phyloP scores from a whole-genome alignment of 495 filamentous ascomycete genomes.

The Thozetella sp. region DNA sequence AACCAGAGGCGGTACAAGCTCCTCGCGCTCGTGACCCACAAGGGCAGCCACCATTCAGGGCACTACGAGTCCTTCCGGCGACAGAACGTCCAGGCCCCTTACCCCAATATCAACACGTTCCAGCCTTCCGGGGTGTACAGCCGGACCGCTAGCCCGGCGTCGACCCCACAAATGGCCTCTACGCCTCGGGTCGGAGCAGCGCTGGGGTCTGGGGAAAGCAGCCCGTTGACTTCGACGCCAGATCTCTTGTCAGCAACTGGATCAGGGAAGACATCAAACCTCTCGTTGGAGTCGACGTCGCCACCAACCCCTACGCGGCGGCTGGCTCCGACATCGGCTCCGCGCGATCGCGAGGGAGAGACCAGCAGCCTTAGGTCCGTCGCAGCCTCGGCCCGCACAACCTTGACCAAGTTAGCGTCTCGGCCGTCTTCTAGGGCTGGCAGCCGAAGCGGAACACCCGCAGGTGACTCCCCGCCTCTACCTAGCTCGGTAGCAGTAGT shows the following conservation, averaged over 20 bases:
- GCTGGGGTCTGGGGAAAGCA: slow-evolving; percentile 26
- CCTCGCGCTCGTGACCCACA: slow-evolving; percentile 87
- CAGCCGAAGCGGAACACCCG: slow-evolving; percentile 9
- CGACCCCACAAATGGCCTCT: slow-evolving; percentile 37
- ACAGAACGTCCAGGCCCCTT: slow-evolving; percentile 73
- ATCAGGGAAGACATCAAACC: slow-evolving; percentile 21
- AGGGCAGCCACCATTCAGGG: slow-evolving; percentile 92
- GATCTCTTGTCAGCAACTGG: slow-evolving; percentile 30
- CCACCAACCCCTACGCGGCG: neutral
- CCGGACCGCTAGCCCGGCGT: slow-evolving; percentile 38
- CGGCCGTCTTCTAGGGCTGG: slow-evolving; percentile 14
- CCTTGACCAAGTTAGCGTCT: slow-evolving; percentile 36
- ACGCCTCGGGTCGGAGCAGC: slow-evolving; percentile 37
- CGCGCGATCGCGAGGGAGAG: slow-evolving; percentile 28
- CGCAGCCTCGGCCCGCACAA: slow-evolving; percentile 40
- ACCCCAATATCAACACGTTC: slow-evolving; percentile 78
- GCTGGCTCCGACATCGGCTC: neutral
- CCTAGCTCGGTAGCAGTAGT: no score
- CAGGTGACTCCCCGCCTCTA: neutral
- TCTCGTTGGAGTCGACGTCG: slow-evolving; percentile 15
- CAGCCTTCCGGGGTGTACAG: slow-evolving; percentile 71
- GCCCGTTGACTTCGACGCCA: slow-evolving; percentile 36
- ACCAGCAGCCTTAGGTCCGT: slow-evolving; percentile 41
- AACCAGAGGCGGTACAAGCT: slow-evolving; percentile 81
- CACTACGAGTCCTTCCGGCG: slow-evolving; percentile 97